phyloP scores from a whole-genome alignment of 1,139 yeast genomes.

The Saccharomycopsis crataegensis region DNA sequence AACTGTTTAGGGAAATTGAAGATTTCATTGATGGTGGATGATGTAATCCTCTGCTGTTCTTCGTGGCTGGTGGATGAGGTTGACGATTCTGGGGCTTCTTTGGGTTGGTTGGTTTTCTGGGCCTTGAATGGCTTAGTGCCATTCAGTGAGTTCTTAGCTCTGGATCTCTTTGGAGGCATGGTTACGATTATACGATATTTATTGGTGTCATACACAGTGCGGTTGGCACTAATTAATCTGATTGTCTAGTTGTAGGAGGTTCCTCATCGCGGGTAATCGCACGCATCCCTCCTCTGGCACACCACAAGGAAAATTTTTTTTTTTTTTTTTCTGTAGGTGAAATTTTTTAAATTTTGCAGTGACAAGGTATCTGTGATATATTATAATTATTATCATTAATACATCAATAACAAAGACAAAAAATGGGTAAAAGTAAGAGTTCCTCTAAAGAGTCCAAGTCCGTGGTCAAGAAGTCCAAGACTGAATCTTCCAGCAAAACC shows the following conservation, averaged over 20 bases:
- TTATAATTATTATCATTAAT: no score
- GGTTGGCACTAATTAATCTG: neutral
- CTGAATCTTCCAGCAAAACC: neutral
- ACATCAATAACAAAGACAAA: neutral
- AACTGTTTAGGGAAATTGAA: no score
- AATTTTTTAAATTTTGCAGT: no score
- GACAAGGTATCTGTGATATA: neutral
- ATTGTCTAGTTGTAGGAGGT: neutral
- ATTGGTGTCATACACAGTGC: neutral
- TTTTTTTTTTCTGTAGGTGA: neutral
- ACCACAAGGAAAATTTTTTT: neutral
- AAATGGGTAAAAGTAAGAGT: conserved; percentile 9
- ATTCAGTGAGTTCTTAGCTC: neutral
- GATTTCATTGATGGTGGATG: neutral
- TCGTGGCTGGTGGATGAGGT: neutral
- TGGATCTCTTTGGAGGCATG: conserved; percentile 13
- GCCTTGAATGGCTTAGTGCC: neutral
- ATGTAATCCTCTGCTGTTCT: neutral
- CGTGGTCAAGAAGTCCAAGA: conserved; percentile 12
- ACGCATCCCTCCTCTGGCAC: neutral
- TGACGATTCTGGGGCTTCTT: neutral
- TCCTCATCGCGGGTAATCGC: neutral
- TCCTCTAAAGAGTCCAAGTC: conserved; percentile 15
- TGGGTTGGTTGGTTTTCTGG: neutral
- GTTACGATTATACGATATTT: neutral